Evolutionary conservation across 345 rosid genomes (phyloP).

Genomic region (Chamaenerion angustifolium): DNA sequence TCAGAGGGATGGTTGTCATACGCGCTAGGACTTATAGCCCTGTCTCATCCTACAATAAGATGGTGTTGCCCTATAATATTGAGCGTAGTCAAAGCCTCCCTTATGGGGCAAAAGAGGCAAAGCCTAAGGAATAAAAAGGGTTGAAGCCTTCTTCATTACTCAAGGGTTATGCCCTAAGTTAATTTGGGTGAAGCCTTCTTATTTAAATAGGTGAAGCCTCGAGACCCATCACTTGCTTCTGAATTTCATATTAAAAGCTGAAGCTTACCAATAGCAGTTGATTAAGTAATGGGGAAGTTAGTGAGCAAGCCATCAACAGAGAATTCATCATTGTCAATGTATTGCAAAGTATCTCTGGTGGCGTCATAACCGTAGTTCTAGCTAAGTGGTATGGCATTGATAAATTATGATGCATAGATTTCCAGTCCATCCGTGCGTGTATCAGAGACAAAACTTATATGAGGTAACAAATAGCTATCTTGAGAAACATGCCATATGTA

Average conservation of each 20-base stretch:
- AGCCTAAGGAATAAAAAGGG: too few relatives aligned
- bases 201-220: too few relatives aligned
- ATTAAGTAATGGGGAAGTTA: constrained; percentile 78
- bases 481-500: constrained; percentile 57
- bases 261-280: constrained; percentile 49
- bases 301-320: constrained; percentile 83
- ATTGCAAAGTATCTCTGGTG: constrained; percentile 44
- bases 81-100: too few relatives aligned
- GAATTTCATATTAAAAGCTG: background rate
- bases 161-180: too few relatives aligned
- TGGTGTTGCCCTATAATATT: too few relatives aligned
- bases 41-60: too few relatives aligned
- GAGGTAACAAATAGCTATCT: constrained; percentile 34
- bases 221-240: background rate
- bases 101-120: too few relatives aligned
- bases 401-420: constrained; percentile 72
- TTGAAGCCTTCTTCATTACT: too few relatives aligned
- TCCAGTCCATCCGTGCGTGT: constrained; percentile 77
- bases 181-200: too few relatives aligned
- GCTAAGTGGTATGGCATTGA: constrained; percentile 52
- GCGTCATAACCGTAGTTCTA: constrained; percentile 84
- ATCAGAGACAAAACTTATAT: constrained; percentile 48
- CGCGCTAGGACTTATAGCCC: too few relatives aligned
- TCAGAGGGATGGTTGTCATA: too few relatives aligned
- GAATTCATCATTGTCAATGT: constrained; percentile 64